Evolutionary conservation across 208 protist species (phyloP), one percentile per base, ranked within the genome.

Genomic region (Sergeia podlipaevii): DNA sequence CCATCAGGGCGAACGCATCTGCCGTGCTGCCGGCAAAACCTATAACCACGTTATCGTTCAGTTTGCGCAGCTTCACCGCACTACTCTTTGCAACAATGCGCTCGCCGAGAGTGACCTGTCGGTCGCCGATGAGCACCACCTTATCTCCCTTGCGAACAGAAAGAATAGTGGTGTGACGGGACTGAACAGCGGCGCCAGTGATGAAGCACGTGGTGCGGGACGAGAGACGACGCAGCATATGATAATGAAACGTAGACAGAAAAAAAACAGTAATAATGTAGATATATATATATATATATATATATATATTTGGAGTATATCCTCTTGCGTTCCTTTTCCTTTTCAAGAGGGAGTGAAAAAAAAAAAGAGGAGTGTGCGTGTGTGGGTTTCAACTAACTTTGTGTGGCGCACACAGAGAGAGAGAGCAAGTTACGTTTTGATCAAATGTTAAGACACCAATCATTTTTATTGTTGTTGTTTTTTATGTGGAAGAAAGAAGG

Each of bases 1-100:
- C 96, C 80, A 98, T 93, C n/a, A 98, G 66, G 18, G 96, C 91
- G 20, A 98, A 89, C n/a, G 91, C 94, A 51, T 98, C 96, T 3
- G 95, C 96, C 15, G 94, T 96, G 65, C 80, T 85, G 20, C 96
- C 96, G 20, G 95, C 93, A 57, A 98, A 97, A 42, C 96, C 95
- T 33, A 94, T 85, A 13, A 94, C 70, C 8, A 97, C 86, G 57
- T 87, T 82, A 24, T 86, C 78, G 36, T 73, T 78, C 30, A 90
- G 72, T 52, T 70, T 60, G 18, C 89, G 84, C 42, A 95, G 78
- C 71, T 95, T 92, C 65, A 78, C 78, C 24, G 86, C 78, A 63
- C 67, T 91, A 47, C 75, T 81, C 74, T 96, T 96, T 21, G 85
- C 88, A 33, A 94, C 83, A 60, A 95, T 91, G 51, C 85, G 93